These are phyloP conservation scores for Mycena albidolilacea DNA, from an alignment of 768 basidiomycete species.

Conservation along the genomic window DNA sequence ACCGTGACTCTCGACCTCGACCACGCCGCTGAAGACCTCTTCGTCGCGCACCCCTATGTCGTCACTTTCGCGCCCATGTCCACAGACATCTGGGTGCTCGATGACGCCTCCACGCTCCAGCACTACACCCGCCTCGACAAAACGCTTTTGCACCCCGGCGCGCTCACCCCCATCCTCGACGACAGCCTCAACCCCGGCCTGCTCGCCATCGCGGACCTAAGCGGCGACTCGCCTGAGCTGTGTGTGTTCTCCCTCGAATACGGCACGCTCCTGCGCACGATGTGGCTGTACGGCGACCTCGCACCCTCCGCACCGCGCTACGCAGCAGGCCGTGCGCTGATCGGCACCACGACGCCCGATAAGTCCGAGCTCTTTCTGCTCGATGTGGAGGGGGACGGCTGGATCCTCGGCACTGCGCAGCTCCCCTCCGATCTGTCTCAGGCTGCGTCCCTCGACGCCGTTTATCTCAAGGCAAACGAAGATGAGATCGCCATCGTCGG, in stretches of 20 bases:
- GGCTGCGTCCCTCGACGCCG: conserved; percentile 16
- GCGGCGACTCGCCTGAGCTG: conserved; percentile 17
- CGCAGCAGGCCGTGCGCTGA: conserved; percentile 20
- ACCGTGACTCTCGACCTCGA: conserved; percentile 21
- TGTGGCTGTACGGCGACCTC: conserved; percentile 29
- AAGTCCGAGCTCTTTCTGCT: conserved; percentile 2
- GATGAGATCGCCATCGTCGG: conserved; percentile 15
- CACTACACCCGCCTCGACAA: conserved; percentile 22
- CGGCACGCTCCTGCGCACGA: conserved; percentile 24
- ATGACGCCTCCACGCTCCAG: conserved; percentile 19
- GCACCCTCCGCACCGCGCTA: conserved; percentile 15
- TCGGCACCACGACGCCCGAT: conserved; percentile 16
- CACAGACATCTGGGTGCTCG: conserved; percentile 24
- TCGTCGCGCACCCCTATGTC: conserved; percentile 18
- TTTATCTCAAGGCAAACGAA: conserved; percentile 11
- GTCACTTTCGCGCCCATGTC: conserved; percentile 18
- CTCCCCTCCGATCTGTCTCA: conserved; percentile 23
- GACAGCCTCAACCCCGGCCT: conserved; percentile 18
- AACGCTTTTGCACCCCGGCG: conserved; percentile 17
- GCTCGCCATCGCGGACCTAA: conserved; percentile 19
- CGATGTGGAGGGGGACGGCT: conserved; percentile 18
- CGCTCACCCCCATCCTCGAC: conserved; percentile 24
- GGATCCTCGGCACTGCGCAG: conserved; percentile 27
- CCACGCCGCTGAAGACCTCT: conserved; percentile 16
- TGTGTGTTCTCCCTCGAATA: conserved; percentile 25